Evolutionary conservation across 1,284 basidiomycete genomes (phyloP), one percentile per base, ranked within the genome.

Genomic region (Amylostereum areolatum): DNA sequence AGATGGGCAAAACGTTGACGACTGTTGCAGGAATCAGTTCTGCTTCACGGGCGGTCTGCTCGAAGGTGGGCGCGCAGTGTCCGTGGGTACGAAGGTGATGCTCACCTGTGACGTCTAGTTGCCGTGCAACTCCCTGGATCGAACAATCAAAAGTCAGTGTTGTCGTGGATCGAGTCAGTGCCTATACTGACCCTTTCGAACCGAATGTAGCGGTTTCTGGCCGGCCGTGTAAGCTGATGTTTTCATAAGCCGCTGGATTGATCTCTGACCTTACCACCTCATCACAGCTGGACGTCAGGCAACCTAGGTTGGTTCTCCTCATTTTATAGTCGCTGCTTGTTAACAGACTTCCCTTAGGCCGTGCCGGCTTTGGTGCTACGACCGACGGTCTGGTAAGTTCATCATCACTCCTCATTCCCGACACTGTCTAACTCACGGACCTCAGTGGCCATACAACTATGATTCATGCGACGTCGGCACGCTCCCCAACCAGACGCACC

Each of bases 361-460:
- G 41, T n/a, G 28, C 27, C 5, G 41, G 28, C 6, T 43, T 25
- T 28, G 41, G 41, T n/a, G 28, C 41, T 7, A 43, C 41, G 25
- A 43, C 28, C 1, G 41, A 43, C 7, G 41, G 34, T n/a, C 9
- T n/a, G 34, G 34, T 35, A 35, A 35, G 9, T 8, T n/a, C 34
- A n/a, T n/a, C 34, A 35, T 18, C 18, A 18, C 18, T 35, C 8
- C n/a, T 35, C 34, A 35, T n/a, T 35, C 34, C 34, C 34, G n/a
- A 35, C 34, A n/a, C 34, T n/a, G 34, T 18, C 0, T 74, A 74
- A 18, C 72, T 77, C n/a, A 75, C 83, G 33, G 81, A 78, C 30
- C 69, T 72, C 49, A 77, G 80, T 86, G 85, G 77, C 86, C 85
- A 6, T 92, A 91, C 62, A 80, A 82, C 1, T 90, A 92, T 64